These are phyloP conservation scores for Backusella macrospora DNA, from an alignment of 192 early-diverging fungal genomes.

Conservation along the genomic window DNA sequence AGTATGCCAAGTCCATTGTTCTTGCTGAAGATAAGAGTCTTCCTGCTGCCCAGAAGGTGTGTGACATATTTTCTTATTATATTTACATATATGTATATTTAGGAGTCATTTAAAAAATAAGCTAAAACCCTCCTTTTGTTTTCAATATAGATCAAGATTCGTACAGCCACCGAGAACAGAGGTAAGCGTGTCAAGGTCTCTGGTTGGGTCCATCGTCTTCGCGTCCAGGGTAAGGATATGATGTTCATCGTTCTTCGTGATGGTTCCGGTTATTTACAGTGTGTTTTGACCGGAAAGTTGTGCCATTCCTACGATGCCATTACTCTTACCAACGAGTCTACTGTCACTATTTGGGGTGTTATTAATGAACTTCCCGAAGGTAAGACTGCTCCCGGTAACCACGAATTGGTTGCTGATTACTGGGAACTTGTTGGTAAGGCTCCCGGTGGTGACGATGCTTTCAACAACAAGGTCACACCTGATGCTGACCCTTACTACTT, in stretches of 20 bases:
- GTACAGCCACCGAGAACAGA: constrained; percentile 63
- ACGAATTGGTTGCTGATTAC: constrained; percentile 94
- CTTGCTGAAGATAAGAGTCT: constrained; percentile 73
- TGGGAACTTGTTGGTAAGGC: constrained; percentile 94
- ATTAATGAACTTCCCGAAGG: constrained; percentile 89
- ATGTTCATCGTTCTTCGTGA: constrained; percentile 94
- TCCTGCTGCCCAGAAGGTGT: constrained; percentile 69
- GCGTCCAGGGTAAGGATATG: constrained; percentile 97
- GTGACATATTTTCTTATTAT: neutral
- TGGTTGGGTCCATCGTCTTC: constrained; percentile 96
- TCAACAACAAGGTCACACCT: constrained; percentile 86
- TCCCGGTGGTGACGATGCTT: constrained; percentile 92
- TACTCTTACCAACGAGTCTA: constrained; percentile 91
- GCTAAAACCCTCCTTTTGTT: neutral
- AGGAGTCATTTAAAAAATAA: neutral
- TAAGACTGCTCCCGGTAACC: constrained; percentile 95
- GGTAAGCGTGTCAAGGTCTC: constrained; percentile 81
- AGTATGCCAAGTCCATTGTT: constrained; percentile 84
- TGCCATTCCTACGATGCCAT: constrained; percentile 95
- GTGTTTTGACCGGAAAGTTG: constrained; percentile 85
- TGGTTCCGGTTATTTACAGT: constrained; percentile 93
- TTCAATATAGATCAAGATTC: constrained; percentile 71
- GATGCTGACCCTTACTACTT: constrained; percentile 88
- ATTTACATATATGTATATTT: neutral
- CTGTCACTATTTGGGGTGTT: constrained; percentile 86